Evolutionary conservation across 108 stramenopile species (phyloP).

Genomic region (Nitzschia sp.): DNA sequence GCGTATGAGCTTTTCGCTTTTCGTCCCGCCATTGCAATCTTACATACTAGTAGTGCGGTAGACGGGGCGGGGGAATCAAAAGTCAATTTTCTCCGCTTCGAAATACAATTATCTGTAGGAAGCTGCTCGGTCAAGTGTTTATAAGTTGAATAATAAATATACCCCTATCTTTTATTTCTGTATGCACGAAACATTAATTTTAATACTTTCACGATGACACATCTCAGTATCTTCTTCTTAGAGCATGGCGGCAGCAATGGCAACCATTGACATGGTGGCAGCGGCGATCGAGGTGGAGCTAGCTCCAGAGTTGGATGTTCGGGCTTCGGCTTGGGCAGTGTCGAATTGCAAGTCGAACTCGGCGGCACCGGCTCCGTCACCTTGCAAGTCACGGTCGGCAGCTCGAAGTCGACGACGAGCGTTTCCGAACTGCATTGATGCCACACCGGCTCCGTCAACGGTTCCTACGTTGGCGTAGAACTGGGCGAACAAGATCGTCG

Average conservation of each 20-base stretch:
- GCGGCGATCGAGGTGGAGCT: not conserved
- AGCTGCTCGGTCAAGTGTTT: too few relatives aligned
- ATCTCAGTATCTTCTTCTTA: too few relatives aligned
- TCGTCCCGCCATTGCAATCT: too few relatives aligned
- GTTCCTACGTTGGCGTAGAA: conserved; percentile 10
- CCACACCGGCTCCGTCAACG: conserved; percentile 11
- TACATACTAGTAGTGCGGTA: too few relatives aligned
- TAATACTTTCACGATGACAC: too few relatives aligned
- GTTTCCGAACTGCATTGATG: conserved; percentile 22
- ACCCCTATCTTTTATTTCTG: too few relatives aligned
- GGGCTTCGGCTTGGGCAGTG: not conserved
- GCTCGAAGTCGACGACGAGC: not conserved
- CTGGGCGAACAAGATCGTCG: conserved; percentile 18
- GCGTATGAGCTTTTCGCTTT: too few relatives aligned
- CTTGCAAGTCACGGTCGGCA: not conserved
- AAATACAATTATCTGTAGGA: too few relatives aligned
- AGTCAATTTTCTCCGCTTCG: too few relatives aligned
- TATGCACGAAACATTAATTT: too few relatives aligned
- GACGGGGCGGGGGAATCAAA: too few relatives aligned
- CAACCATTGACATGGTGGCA: not conserved
- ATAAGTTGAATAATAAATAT: too few relatives aligned
- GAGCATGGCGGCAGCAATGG: not conserved
- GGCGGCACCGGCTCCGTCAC: not conserved
- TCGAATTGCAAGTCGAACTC: not conserved
- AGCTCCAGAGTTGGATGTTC: not conserved